phyloP scores from a whole-genome alignment of 768 basidiomycete genomes.

The Termitomyces sp. region DNA sequence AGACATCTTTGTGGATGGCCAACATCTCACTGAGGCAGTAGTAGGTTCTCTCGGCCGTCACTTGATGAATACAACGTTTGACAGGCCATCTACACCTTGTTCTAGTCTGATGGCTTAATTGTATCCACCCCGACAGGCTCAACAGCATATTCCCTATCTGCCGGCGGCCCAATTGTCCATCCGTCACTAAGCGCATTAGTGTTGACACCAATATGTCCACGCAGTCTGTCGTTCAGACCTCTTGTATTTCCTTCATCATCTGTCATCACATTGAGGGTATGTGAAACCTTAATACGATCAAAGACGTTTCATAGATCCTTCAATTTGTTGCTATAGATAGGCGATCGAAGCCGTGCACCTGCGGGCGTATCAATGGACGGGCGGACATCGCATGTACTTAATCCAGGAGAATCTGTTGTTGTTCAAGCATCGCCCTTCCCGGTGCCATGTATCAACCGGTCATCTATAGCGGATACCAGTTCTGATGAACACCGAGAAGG shows the following conservation, averaged over 20 bases:
- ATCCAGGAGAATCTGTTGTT: slow-evolving; percentile 80
- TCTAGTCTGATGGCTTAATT: slow-evolving; percentile 87
- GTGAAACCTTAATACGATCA: slow-evolving; percentile 17
- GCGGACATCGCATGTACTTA: slow-evolving; percentile 73
- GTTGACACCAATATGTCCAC: slow-evolving; percentile 92
- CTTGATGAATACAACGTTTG: slow-evolving; percentile 2
- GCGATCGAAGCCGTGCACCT: slow-evolving; percentile 77
- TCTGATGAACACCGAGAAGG: slow-evolving; percentile 51
- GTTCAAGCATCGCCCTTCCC: slow-evolving; percentile 85
- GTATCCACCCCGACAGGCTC: slow-evolving; percentile 96
- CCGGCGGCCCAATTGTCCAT: slow-evolving; percentile 94
- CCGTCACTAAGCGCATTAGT: slow-evolving; percentile 88
- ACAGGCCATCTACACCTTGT: background rate
- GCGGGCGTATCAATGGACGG: slow-evolving; percentile 95
- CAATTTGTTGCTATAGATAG: slow-evolving; percentile 50
- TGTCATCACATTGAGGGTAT: slow-evolving; percentile 65
- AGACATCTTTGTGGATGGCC: slow-evolving; percentile 90
- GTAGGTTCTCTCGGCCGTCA: slow-evolving; percentile 43
- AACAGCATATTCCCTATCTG: slow-evolving; percentile 92
- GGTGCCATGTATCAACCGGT: slow-evolving; percentile 89
- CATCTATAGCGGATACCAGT: slow-evolving; percentile 59
- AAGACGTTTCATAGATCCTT: background rate
- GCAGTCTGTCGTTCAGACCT: slow-evolving; percentile 88
- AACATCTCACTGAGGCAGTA: slow-evolving; percentile 93
- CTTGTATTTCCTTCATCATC: slow-evolving; percentile 86